Percentiles rank a stretch among this genome's conserved stretches.
Conservation (phyloP, 768 basidiomycete genomes). For the Podaxis sp. region DNA sequence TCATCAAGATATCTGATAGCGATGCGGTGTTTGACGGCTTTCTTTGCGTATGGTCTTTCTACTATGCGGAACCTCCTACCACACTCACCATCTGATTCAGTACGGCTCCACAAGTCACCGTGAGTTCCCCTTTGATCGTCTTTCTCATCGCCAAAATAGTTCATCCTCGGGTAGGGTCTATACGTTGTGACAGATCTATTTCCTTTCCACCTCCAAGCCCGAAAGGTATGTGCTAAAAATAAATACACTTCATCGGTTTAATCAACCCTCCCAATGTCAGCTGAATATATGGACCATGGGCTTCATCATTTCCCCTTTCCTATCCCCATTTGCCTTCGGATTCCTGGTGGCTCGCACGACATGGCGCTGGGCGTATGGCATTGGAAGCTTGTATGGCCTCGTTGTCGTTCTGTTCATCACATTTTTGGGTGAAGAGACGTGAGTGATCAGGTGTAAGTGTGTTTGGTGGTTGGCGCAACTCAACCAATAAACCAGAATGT, state of each 20-base stretch:
- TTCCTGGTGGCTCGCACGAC: slow-evolving; percentile 58
- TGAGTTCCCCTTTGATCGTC: not conserved
- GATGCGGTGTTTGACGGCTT: slow-evolving; percentile 54
- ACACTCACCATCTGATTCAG: not conserved
- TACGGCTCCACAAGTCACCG: slow-evolving; percentile 8
- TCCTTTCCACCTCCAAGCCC: slow-evolving; percentile 67
- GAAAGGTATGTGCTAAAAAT: slow-evolving; percentile 38
- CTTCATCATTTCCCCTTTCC: slow-evolving; percentile 59
- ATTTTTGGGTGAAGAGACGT: slow-evolving; percentile 68
- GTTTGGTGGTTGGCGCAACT: slow-evolving; percentile 37
- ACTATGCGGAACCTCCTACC: not conserved
- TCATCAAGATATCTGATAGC: slow-evolving; percentile 23
- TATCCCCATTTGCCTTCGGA: slow-evolving; percentile 63
- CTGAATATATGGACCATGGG: slow-evolving; percentile 57
- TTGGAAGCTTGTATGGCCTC: slow-evolving; percentile 56
- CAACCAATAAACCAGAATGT: slow-evolving; percentile 35
- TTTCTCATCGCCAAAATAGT: not conserved
- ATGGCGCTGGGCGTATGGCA: slow-evolving; percentile 68
- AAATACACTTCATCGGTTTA: not conserved
- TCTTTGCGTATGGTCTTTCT: slow-evolving; percentile 40
- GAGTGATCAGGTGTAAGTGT: slow-evolving; percentile 28
- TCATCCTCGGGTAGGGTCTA: slow-evolving; percentile 37
- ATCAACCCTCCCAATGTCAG: slow-evolving; percentile 19
- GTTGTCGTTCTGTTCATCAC: slow-evolving; percentile 53
- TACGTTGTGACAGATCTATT: slow-evolving; percentile 62